Evolutionary conservation across 164 flowering plant genomes (phyloP).

Genomic region (Magnolia sinica): DNA sequence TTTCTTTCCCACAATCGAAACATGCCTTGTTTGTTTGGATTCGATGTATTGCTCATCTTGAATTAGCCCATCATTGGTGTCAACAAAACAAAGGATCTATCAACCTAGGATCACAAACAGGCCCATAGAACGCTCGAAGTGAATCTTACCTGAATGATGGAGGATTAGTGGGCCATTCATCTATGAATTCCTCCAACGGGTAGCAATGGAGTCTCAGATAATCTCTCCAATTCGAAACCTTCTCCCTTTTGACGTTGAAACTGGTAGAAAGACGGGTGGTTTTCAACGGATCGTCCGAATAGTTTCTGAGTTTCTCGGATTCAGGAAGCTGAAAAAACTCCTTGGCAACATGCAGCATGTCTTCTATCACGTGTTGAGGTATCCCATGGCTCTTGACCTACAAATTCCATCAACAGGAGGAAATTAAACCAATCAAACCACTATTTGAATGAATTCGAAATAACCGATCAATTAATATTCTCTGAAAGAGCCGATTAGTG

Average conservation of each 20-base stretch:
- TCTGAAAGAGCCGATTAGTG: too few relatives aligned
- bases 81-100: too few relatives aligned
- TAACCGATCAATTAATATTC: neutral
- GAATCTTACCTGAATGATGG: slow-evolving; percentile 38
- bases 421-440: neutral
- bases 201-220: slow-evolving; percentile 61
- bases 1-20: too few relatives aligned
- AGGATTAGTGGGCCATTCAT: slow-evolving; percentile 58
- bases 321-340: slow-evolving; percentile 54
- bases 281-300: slow-evolving; percentile 50
- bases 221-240: slow-evolving; percentile 62
- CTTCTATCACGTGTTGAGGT: slow-evolving; percentile 25
- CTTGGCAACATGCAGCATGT: slow-evolving; percentile 33
- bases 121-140: neutral
- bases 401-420: neutral
- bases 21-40: too few relatives aligned
- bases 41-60: too few relatives aligned
- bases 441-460: neutral
- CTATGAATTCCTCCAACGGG: slow-evolving; percentile 46
- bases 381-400: slow-evolving; percentile 45
- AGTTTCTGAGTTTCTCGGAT: slow-evolving; percentile 45
- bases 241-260: slow-evolving; percentile 53
- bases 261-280: slow-evolving; percentile 51
- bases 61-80: too few relatives aligned
- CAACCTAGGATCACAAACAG: too few relatives aligned